A percentile compares a stretch with the other conserved stretches of the same genome.
Evolutionary conservation across 305 asterid species (phyloP).

Genomic region (Fraxinus nigra): DNA sequence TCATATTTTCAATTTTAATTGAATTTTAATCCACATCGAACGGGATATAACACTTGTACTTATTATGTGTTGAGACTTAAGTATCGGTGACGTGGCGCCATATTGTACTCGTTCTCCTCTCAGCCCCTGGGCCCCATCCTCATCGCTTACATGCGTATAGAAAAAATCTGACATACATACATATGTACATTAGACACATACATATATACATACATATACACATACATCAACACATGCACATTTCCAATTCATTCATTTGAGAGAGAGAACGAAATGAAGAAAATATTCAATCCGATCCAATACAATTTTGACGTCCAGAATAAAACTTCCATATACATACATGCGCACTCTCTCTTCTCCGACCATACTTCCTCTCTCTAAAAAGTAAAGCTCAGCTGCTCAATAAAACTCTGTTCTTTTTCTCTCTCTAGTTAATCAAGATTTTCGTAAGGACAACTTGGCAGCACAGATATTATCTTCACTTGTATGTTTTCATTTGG

Average conservation of each 20-base stretch:
- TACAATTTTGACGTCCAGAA: conserved; percentile 58
- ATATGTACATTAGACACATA: too few relatives aligned
- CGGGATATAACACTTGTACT: background rate
- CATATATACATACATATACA: background rate
- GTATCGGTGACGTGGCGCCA: background rate
- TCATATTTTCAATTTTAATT: too few relatives aligned
- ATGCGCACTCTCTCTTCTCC: conserved; percentile 24
- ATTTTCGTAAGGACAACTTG: conserved; percentile 23
- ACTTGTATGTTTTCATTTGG: conserved; percentile 20
- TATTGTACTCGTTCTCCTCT: background rate
- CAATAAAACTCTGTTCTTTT: conserved; percentile 24
- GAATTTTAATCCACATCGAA: too few relatives aligned
- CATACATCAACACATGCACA: background rate
- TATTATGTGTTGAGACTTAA: background rate
- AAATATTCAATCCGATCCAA: conserved; percentile 43
- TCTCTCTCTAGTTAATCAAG: conserved; percentile 33
- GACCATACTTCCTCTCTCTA: conserved; percentile 41
- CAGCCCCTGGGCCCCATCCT: background rate
- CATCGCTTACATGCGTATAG: background rate
- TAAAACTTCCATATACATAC: conserved; percentile 23
- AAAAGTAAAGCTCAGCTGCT: conserved; percentile 32
- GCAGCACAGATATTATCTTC: background rate
- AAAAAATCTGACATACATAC: background rate
- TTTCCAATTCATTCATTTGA: conserved; percentile 22
- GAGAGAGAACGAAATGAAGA: conserved; percentile 27